These are phyloP conservation scores for Alternaria viburni DNA, from an alignment of 2,329 filamentous ascomycete genomes.

Conservation along the genomic window DNA sequence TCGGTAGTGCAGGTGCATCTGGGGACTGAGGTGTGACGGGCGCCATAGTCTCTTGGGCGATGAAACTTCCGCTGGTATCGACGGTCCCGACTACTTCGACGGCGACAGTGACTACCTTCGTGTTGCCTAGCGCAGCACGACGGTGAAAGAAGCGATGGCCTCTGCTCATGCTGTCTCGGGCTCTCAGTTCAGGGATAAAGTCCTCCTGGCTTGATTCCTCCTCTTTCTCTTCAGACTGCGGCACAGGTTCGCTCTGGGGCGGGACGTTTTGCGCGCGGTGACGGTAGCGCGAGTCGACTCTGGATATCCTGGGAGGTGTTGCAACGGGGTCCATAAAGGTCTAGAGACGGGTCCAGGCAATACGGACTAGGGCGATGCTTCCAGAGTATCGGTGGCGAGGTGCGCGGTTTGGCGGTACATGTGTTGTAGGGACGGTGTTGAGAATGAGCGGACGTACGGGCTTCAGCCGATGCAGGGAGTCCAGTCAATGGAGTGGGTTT, in stretches of 20 bases:
- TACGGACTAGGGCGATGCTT: constrained; percentile 24
- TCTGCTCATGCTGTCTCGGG: constrained; percentile 36
- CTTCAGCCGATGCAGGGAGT: constrained; percentile 32
- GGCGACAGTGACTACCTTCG: constrained; percentile 33
- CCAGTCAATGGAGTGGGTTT: constrained; percentile 46
- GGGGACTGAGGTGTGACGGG: constrained; percentile 8
- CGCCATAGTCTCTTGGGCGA: constrained; percentile 31
- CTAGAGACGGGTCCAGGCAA: constrained; percentile 17
- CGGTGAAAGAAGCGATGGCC: constrained; percentile 45
- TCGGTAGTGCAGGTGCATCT: neutral
- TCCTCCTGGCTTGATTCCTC: constrained; percentile 11
- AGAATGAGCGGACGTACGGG: constrained; percentile 43
- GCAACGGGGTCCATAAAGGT: constrained; percentile 38
- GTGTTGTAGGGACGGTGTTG: constrained; percentile 38
- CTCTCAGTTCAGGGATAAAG: constrained; percentile 25
- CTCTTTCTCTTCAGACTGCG: constrained; percentile 11
- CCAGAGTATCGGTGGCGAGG: constrained; percentile 29
- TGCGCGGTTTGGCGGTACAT: constrained; percentile 31
- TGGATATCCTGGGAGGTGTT: constrained; percentile 31
- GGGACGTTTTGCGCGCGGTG: constrained; percentile 22
- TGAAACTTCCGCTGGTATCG: constrained; percentile 35
- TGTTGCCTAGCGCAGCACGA: constrained; percentile 27
- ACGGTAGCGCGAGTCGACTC: constrained; percentile 33
- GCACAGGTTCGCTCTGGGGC: constrained; percentile 5
- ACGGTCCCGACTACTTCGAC: constrained; percentile 42